Conservation (phyloP, 2,329 filamentous ascomycete genomes). For the Neophaeococcomyces mojaviensis region DNA sequence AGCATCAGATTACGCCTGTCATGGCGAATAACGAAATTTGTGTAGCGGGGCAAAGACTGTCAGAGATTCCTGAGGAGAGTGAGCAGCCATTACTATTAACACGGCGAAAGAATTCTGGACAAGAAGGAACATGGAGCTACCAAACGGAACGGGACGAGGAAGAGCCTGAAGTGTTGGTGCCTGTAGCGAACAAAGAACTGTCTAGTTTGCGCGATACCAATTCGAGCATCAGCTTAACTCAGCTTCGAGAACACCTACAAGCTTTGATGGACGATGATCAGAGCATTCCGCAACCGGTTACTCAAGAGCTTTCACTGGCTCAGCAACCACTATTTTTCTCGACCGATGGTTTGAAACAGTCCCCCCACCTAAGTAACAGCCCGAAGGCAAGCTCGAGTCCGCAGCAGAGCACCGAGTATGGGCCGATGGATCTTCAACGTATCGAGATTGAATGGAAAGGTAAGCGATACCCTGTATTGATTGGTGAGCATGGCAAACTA, state of each 20-base stretch:
- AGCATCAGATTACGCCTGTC: not conserved
- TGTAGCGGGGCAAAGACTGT: not conserved
- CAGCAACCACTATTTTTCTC: not conserved
- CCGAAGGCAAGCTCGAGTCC: not conserved
- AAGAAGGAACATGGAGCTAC: too few species aligned
- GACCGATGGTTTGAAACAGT: not conserved
- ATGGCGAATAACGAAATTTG: not conserved
- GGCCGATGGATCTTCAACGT: not conserved
- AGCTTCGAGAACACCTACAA: not conserved
- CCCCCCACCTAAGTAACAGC: not conserved
- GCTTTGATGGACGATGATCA: not conserved
- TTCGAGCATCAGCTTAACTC: not conserved
- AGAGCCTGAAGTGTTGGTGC: too few species aligned
- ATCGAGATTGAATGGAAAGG: constrained; percentile 1
- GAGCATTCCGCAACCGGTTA: not conserved
- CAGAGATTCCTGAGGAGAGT: not conserved
- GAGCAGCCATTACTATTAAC: not conserved
- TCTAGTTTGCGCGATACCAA: too few species aligned
- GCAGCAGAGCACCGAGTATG: not conserved
- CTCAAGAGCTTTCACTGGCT: not conserved
- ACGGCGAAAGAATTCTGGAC: not conserved
- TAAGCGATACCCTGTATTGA: not conserved
- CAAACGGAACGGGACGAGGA: too few species aligned
- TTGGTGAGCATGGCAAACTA: not conserved
- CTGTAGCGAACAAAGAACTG: too few species aligned